phyloP scores from a whole-genome alignment of 1,284 basidiomycete genomes.

The Puccinia coronata region DNA sequence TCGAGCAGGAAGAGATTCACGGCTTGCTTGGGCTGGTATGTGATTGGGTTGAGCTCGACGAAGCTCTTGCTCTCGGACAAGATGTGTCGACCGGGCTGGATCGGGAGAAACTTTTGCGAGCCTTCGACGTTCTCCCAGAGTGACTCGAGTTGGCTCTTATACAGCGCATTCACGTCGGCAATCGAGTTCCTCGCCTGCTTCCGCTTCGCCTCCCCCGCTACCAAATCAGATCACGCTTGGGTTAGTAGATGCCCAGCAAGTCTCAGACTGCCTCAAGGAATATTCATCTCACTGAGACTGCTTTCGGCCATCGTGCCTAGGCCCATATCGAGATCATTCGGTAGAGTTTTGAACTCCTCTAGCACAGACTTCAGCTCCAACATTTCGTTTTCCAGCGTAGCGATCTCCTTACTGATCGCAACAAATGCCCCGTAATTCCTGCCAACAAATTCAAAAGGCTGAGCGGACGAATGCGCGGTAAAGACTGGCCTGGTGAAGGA shows the following conservation, averaged over 20 bases:
- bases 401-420: slow-evolving; percentile 93
- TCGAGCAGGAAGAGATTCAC: slow-evolving; percentile 89
- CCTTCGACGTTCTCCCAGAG: slow-evolving; percentile 90
- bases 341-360: slow-evolving; percentile 88
- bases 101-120: slow-evolving; percentile 91
- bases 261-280: slow-evolving; percentile 41
- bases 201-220: slow-evolving; percentile 59
- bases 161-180: slow-evolving; percentile 87
- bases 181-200: slow-evolving; percentile 75
- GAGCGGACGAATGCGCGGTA: not conserved
- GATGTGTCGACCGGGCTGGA: slow-evolving; percentile 84
- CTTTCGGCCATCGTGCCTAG: slow-evolving; percentile 53
- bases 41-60: slow-evolving; percentile 84
- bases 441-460: not conserved
- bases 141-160: slow-evolving; percentile 87
- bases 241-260: slow-evolving; percentile 61
- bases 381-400: slow-evolving; percentile 95
- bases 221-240: not conserved
- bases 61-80: slow-evolving; percentile 83
- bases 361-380: slow-evolving; percentile 91
- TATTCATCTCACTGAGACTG: slow-evolving; percentile 56
- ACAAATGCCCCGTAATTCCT: slow-evolving; percentile 87
- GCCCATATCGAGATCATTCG: slow-evolving; percentile 81
- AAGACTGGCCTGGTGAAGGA: not conserved
- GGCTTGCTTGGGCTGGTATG: slow-evolving; percentile 84